These are phyloP conservation scores for Achaetomiella virescens DNA, from an alignment of 495 filamentous ascomycete genomes.

Conservation along the genomic window DNA sequence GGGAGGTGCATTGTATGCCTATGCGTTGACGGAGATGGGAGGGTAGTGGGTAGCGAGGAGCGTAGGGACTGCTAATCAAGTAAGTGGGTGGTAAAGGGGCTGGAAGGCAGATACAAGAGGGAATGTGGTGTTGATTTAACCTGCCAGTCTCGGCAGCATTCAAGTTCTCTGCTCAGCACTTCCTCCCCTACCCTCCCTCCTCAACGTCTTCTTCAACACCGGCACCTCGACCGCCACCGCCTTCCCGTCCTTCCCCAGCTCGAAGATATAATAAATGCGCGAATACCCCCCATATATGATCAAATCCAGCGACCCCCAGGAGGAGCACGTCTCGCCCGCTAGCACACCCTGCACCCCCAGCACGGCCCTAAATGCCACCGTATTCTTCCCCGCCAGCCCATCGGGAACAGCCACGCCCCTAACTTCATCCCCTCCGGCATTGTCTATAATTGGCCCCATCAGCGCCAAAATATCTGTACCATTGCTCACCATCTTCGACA, in stretches of 20 bases:
- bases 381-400: neutral
- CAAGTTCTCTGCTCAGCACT: too few species aligned
- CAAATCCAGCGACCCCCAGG: slow-evolving; percentile 5
- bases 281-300: slow-evolving; percentile 6
- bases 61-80: too few species aligned
- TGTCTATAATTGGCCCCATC: neutral
- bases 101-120: too few species aligned
- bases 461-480: slow-evolving; percentile 11
- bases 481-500: neutral
- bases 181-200: too few species aligned
- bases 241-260: slow-evolving; percentile 6
- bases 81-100: too few species aligned
- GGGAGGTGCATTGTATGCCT: slow-evolving; percentile 4
- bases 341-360: neutral
- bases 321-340: slow-evolving; percentile 2
- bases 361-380: slow-evolving; percentile 8
- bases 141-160: too few species aligned
- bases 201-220: slow-evolving; percentile 7
- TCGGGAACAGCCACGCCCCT: slow-evolving; percentile 16
- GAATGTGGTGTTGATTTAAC: too few species aligned
- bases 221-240: slow-evolving; percentile 13
- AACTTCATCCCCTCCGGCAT: neutral
- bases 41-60: neutral
- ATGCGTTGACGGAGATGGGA: neutral
- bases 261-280: slow-evolving; percentile 13